A percentile compares a stretch with the other conserved stretches of the same genome.
Evolutionary conservation across 1,284 basidiomycete species (phyloP).

Genomic region (Fomitiporia mediterranea): DNA sequence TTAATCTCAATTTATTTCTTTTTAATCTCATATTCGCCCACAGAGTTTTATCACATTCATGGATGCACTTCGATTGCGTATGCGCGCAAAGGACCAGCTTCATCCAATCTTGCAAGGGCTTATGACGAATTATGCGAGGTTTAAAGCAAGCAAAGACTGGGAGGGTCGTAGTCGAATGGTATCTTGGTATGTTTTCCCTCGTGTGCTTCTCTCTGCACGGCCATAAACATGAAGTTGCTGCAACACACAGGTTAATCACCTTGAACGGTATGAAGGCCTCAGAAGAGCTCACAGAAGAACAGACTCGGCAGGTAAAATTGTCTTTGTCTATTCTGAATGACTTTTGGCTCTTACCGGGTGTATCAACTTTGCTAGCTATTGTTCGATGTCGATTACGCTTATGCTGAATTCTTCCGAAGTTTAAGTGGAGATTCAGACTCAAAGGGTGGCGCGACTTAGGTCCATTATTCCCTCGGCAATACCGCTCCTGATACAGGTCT

Average conservation of each 20-base stretch:
- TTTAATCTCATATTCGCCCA: not conserved
- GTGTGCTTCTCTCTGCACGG: not conserved
- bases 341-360: not conserved
- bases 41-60: conserved; percentile 98
- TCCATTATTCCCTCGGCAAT: too few species aligned
- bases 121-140: conserved; percentile 87
- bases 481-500: too few species aligned
- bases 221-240: not conserved
- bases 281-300: conserved; percentile 94
- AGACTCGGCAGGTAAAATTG: conserved; percentile 75
- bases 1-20: not conserved
- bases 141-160: conserved; percentile 92
- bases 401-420: conserved; percentile 93
- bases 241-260: conserved; percentile 75
- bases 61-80: conserved; percentile 90
- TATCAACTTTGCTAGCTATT: conserved; percentile 60
- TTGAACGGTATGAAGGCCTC: conserved; percentile 97
- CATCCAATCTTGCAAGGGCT: conserved; percentile 94
- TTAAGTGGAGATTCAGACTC: conserved; percentile 44
- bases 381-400: conserved; percentile 96
- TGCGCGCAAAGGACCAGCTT: conserved; percentile 94
- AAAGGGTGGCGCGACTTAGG: conserved; percentile 19
- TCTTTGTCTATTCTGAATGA: not conserved
- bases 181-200: conserved; percentile 62
- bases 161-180: conserved; percentile 92